Evolutionary conservation across 2,329 filamentous ascomycete species (phyloP).

Genomic region (Aspergillus pseudonomiae): DNA sequence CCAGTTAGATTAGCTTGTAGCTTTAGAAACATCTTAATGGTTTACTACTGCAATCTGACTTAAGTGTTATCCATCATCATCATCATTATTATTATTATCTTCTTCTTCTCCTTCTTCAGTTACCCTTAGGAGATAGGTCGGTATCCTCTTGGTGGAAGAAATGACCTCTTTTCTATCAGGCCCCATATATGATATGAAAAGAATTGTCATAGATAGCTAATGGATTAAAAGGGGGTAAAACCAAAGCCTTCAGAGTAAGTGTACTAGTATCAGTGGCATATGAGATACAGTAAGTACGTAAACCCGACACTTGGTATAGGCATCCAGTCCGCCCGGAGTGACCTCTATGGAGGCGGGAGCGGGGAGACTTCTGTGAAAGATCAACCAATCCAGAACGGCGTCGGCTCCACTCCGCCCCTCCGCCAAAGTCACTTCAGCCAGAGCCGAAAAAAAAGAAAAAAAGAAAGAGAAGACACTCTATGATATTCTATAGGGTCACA

Average conservation of each 20-base stretch:
- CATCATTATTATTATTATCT: no score
- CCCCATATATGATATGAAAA: not conserved
- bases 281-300: not conserved
- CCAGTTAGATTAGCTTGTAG: not conserved
- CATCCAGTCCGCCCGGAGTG: not conserved
- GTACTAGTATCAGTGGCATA: not conserved
- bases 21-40: no score
- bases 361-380: not conserved
- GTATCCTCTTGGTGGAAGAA: not conserved
- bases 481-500: not conserved
- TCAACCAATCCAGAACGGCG: not conserved
- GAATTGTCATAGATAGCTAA: not conserved
- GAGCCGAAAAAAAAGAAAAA: not conserved
- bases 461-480: not conserved
- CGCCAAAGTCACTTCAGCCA: conserved; percentile 1
- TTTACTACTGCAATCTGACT: no score
- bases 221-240: not conserved
- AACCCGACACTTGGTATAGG: not conserved
- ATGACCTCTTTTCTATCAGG: not conserved
- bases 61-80: no score
- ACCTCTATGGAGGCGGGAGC: no score
- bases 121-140: not conserved
- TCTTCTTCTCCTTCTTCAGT: not conserved
- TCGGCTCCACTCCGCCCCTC: conserved; percentile 6
- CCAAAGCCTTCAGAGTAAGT: not conserved